Base-by-base conservation (phyloP, 768 basidiomycete genomes). In the Mycena venus region DNA sequence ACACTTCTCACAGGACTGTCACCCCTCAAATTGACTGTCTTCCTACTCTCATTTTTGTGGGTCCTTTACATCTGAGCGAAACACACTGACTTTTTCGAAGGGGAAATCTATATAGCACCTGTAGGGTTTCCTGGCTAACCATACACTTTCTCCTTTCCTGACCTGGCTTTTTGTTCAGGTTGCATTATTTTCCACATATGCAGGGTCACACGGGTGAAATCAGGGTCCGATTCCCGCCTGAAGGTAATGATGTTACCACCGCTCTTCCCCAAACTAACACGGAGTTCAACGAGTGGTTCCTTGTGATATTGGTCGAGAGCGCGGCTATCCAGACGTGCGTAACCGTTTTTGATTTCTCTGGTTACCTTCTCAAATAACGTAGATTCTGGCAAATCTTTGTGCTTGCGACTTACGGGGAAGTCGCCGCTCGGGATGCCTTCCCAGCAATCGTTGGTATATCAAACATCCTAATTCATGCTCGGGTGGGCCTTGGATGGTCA, bases 311-410 rank as follows among this genome's bases (percentile, higher is more conserved):
- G n/a, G n/a, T n/a, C n/a, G n/a, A n/a, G n/a, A n/a, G n/a, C n/a
- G n/a, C n/a, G n/a, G n/a, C n/a, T n/a, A 58, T 69, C n/a, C 68
- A 69, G 36, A 61, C 44, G 68, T 61, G 23, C n/a, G 47, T 4
- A 36, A 38, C 36, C 34, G 14, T 60, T 60, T 60, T 38, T 60
- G 3, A 25, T 42, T 42, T 9, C 15, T 10, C 29, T 3, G 36
- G 15, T 38, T 49, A 19, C 5, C n/a, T n/a, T 10, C 6, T 49
- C 11, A n/a, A 10, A 21, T 49, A 21, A 7, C 21, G 11, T 42
- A 62, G 60, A 12, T 9, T 62, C 15, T 62, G 60, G 60, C 60
- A 42, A 6, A 32, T 21, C 11, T 40, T 62, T 31, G 31, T 32
- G 25, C 29, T 64, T 36, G 63, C 29, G 5, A 34, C 31, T 56